These are phyloP conservation scores for Ceratobasidium sp. DNA, from an alignment of 1,284 basidiomycete species.

Conservation along the genomic window DNA sequence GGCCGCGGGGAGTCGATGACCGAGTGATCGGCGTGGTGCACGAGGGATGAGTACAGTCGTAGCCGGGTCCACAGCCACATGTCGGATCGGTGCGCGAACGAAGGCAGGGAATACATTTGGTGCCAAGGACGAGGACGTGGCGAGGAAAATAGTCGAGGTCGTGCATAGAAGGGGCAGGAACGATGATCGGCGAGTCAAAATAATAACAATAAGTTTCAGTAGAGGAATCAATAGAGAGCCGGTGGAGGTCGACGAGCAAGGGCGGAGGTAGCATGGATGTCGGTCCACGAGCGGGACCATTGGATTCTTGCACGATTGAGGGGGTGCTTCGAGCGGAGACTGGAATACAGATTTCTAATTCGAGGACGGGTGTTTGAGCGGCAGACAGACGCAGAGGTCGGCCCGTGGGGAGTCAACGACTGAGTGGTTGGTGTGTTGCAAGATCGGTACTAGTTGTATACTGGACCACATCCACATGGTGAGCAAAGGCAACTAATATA, in stretches of 20 bases:
- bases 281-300: no score
- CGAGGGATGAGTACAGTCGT: background rate
- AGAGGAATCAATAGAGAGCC: background rate
- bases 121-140: slow-evolving; percentile 11
- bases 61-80: no score
- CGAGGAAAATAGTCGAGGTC: slow-evolving; percentile 30
- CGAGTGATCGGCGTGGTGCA: background rate
- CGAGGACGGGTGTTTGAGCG: no score
- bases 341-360: no score
- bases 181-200: slow-evolving; percentile 11
- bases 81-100: background rate
- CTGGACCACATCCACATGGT: no score
- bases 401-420: no score
- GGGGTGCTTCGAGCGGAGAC: no score
- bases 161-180: slow-evolving; percentile 19
- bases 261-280: no score
- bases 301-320: background rate
- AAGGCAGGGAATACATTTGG: slow-evolving; percentile 18
- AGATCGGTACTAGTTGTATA: no score
- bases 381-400: no score
- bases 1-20: slow-evolving; percentile 1
- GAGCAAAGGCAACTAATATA: no score
- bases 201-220: background rate
- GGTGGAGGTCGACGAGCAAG: background rate
- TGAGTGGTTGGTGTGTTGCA: no score